Conservation (phyloP, 2,329 filamentous ascomycete species). For the Macroventuria anomochaeta region DNA sequence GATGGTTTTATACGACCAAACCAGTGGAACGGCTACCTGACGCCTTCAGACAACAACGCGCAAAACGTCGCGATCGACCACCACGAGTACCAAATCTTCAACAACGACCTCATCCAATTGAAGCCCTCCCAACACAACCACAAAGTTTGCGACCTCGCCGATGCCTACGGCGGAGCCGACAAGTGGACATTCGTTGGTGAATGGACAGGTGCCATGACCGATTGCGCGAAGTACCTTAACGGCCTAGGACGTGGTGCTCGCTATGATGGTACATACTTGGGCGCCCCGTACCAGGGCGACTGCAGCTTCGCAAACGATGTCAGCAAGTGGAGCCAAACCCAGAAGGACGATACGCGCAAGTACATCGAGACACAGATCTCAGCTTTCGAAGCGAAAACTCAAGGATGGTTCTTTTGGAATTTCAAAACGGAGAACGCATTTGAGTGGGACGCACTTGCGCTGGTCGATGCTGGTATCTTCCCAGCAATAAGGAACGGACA, state of each 20-base stretch:
- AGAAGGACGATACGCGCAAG: slow-evolving; percentile 55
- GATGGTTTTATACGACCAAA: slow-evolving; percentile 62
- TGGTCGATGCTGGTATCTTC: slow-evolving; percentile 60
- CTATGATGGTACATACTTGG: slow-evolving; percentile 63
- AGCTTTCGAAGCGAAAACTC: slow-evolving; percentile 57
- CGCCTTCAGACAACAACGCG: slow-evolving; percentile 56
- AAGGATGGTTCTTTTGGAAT: slow-evolving; percentile 64
- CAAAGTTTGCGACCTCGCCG: slow-evolving; percentile 62
- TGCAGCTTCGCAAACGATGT: slow-evolving; percentile 61
- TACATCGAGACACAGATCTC: slow-evolving; percentile 64
- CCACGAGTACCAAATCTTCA: slow-evolving; percentile 73
- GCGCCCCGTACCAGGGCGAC: slow-evolving; percentile 58
- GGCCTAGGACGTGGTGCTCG: slow-evolving; percentile 66
- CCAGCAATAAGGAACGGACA: slow-evolving; percentile 42
- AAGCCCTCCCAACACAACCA: slow-evolving; percentile 61
- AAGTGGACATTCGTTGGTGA: slow-evolving; percentile 72
- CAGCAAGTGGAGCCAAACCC: slow-evolving; percentile 55
- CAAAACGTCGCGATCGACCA: slow-evolving; percentile 68
- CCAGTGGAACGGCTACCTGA: slow-evolving; percentile 68
- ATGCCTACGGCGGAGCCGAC: slow-evolving; percentile 59
- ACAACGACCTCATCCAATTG: slow-evolving; percentile 57
- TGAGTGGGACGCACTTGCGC: slow-evolving; percentile 61
- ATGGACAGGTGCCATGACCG: slow-evolving; percentile 72
- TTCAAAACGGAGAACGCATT: slow-evolving; percentile 63
- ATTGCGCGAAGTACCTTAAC: slow-evolving; percentile 60